Conservation (phyloP, 2,329 filamentous ascomycete species). For the Fusarium verrucosum region DNA sequence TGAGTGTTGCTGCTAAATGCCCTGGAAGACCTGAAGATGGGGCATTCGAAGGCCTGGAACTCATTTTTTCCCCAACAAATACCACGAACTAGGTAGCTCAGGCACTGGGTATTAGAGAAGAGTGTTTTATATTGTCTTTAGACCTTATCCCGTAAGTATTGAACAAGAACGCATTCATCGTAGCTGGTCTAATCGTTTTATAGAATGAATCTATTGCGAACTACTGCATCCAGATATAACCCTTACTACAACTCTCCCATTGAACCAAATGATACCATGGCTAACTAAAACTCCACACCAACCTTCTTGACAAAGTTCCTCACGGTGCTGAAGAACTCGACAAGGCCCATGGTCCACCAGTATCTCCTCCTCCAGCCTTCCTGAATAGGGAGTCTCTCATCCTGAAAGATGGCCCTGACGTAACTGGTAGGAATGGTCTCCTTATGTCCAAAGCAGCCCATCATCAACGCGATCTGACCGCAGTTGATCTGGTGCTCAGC, state of each 20-base stretch:
- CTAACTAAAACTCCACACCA: not conserved
- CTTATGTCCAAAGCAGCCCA: constrained; percentile 12
- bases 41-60: constrained; percentile 24
- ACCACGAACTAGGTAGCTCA: too few relatives aligned
- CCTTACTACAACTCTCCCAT: not conserved
- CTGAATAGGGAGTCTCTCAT: constrained; percentile 33
- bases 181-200: too few relatives aligned
- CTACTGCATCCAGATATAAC: too few relatives aligned
- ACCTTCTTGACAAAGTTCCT: constrained; percentile 1
- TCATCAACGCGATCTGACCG: constrained; percentile 14
- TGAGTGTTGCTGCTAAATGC: constrained; percentile 26
- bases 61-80: too few relatives aligned
- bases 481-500: constrained; percentile 20
- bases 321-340: constrained; percentile 25
- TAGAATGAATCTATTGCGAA: too few relatives aligned
- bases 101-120: too few relatives aligned
- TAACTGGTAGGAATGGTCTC: constrained; percentile 16
- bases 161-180: too few relatives aligned
- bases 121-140: too few relatives aligned
- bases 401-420: constrained; percentile 34
- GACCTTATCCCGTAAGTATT: too few relatives aligned
- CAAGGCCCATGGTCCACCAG: constrained; percentile 35
- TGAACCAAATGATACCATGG: not conserved
- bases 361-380: constrained; percentile 35
- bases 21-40: constrained; percentile 13